phyloP scores from a whole-genome alignment of 1,139 yeast genomes.

The Lodderomyces margitis region DNA sequence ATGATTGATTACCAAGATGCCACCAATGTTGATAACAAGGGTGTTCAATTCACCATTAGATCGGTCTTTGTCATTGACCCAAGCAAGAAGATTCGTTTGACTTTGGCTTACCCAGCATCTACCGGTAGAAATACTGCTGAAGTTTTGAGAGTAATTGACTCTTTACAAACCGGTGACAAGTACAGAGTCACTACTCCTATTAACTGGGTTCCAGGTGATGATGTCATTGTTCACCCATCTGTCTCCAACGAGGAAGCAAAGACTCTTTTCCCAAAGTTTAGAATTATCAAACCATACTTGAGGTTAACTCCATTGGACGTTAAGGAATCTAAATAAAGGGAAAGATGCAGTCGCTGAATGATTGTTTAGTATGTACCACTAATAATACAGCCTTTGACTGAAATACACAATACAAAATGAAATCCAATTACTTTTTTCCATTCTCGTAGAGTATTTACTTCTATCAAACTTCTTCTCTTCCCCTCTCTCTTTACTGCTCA shows the following conservation, averaged over 20 bases:
- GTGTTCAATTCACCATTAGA: slow-evolving; percentile 73
- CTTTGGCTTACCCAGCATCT: slow-evolving; percentile 78
- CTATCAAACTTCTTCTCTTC: too few relatives aligned
- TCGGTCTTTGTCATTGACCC: slow-evolving; percentile 85
- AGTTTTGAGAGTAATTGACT: slow-evolving; percentile 76
- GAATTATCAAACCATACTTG: slow-evolving; percentile 76
- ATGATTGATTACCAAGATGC: slow-evolving; percentile 86
- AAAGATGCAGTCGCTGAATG: too few relatives aligned
- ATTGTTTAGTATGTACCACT: too few relatives aligned
- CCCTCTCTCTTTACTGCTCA: too few relatives aligned
- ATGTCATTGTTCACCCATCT: slow-evolving; percentile 77
- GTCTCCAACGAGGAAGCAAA: slow-evolving; percentile 71
- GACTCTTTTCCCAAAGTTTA: slow-evolving; percentile 71
- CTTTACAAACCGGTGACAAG: slow-evolving; percentile 73
- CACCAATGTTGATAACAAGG: slow-evolving; percentile 71
- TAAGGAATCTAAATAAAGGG: slow-evolving; percentile 2
- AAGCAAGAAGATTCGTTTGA: slow-evolving; percentile 67
- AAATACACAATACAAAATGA: too few relatives aligned
- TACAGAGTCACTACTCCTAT: slow-evolving; percentile 77
- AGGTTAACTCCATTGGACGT: slow-evolving; percentile 36
- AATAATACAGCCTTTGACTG: too few relatives aligned
- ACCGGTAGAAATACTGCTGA: slow-evolving; percentile 90
- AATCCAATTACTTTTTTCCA: too few relatives aligned
- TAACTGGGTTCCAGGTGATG: slow-evolving; percentile 84
- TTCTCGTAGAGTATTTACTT: too few relatives aligned